Percentiles rank a stretch among this genome's conserved stretches.
phyloP scores from a whole-genome alignment of 179 eudicot species.

The Sideroxylon spinosum region DNA sequence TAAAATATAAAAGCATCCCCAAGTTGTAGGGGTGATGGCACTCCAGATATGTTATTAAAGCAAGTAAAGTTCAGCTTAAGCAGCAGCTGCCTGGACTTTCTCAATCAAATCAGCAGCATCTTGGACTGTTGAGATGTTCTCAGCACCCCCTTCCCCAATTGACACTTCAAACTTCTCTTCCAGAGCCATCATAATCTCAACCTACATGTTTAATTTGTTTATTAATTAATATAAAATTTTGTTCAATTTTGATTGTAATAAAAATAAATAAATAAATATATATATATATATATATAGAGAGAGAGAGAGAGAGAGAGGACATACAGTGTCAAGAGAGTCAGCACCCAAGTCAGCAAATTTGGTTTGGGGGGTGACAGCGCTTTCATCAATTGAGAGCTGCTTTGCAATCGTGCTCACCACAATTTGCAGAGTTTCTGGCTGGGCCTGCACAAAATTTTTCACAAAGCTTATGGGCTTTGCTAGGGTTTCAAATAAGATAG shows the following conservation, averaged over 20 bases:
- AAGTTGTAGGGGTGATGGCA: neutral
- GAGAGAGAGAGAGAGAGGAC: neutral
- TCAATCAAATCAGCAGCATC: constrained; percentile 43
- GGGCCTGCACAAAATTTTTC: constrained; percentile 10
- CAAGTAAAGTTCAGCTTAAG: neutral
- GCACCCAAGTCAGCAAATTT: constrained; percentile 33
- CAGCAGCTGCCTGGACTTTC: constrained; percentile 24
- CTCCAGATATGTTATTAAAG: neutral
- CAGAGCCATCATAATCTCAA: constrained; percentile 35
- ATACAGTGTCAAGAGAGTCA: constrained; percentile 33
- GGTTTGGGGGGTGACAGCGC: constrained; percentile 27
- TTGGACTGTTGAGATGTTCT: constrained; percentile 34
- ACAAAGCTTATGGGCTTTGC: neutral
- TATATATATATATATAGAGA: too few relatives aligned
- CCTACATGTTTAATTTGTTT: constrained; percentile 9
- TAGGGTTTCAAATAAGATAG: too few relatives aligned
- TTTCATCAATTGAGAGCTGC: constrained; percentile 33
- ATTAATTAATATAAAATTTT: too few relatives aligned
- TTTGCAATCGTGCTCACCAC: constrained; percentile 28
- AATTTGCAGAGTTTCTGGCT: constrained; percentile 24
- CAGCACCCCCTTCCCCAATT: constrained; percentile 31
- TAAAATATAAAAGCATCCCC: too few relatives aligned
- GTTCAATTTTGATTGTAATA: too few relatives aligned
- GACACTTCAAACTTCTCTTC: constrained; percentile 38
- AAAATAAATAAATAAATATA: too few relatives aligned